Conservation (phyloP, 129 eudicot genomes). For the Escallonia herrerae region DNA sequence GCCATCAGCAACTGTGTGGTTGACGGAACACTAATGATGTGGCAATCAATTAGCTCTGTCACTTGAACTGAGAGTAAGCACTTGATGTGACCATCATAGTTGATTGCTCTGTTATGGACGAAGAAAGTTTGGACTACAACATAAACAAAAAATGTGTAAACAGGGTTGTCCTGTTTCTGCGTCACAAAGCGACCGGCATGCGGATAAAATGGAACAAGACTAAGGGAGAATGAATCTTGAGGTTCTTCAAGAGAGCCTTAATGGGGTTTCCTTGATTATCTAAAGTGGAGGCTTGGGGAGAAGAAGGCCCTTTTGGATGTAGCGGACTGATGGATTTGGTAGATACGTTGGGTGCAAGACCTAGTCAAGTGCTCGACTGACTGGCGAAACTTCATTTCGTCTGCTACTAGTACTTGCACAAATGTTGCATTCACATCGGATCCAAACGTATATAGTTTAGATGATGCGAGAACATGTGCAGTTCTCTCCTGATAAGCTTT, state of each 20-base stretch:
- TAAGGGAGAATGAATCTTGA: slow-evolving; percentile 41
- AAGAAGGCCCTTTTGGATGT: slow-evolving; percentile 64
- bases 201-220: slow-evolving; percentile 51
- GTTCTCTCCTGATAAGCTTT: too few relatives aligned
- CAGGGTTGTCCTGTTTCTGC: slow-evolving; percentile 13
- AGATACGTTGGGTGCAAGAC: slow-evolving; percentile 50
- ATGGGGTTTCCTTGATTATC: slow-evolving; percentile 4
- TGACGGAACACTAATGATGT: slow-evolving; percentile 22
- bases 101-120: slow-evolving; percentile 39
- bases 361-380: too few relatives aligned
- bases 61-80: slow-evolving; percentile 47
- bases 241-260: slow-evolving; percentile 25
- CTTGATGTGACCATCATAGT: slow-evolving; percentile 39
- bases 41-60: slow-evolving; percentile 25
- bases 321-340: slow-evolving; percentile 21
- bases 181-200: slow-evolving; percentile 57
- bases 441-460: too few relatives aligned
- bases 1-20: slow-evolving; percentile 28
- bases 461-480: too few relatives aligned
- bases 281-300: slow-evolving; percentile 21
- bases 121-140: slow-evolving; percentile 46
- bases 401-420: too few relatives aligned
- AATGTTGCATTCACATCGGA: too few relatives aligned
- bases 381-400: too few relatives aligned
- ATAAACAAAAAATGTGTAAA: slow-evolving; percentile 32